Evolutionary conservation across 192 early-diverging fungal genomes (phyloP).

Genomic region (Lunasporangiospora selenospora): DNA sequence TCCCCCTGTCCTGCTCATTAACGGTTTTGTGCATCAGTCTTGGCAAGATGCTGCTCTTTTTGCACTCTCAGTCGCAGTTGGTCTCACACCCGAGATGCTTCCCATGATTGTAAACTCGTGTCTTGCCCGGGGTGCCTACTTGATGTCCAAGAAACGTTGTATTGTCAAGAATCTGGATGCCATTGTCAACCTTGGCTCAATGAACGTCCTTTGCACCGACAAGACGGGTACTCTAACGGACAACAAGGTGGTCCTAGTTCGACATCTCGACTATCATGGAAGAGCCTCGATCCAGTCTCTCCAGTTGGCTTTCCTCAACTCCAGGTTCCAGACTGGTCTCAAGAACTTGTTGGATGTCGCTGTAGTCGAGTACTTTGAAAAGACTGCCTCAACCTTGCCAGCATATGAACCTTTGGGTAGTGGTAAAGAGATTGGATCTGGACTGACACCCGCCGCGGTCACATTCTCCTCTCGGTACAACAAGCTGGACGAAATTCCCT

Average conservation of each 20-base stretch:
- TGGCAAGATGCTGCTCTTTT: slow-evolving; percentile 52
- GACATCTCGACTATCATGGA: slow-evolving; percentile 38
- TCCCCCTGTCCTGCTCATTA: slow-evolving; percentile 53
- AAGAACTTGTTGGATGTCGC: slow-evolving; percentile 57
- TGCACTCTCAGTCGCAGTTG: slow-evolving; percentile 55
- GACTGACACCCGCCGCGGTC: slow-evolving; percentile 12
- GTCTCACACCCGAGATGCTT: slow-evolving; percentile 63
- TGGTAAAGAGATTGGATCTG: slow-evolving; percentile 3
- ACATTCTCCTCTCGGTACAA: slow-evolving; percentile 15
- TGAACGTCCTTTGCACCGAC: slow-evolving; percentile 56
- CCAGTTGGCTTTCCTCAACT: slow-evolving; percentile 52
- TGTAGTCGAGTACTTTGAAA: slow-evolving; percentile 46
- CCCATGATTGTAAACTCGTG: slow-evolving; percentile 63
- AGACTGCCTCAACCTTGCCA: slow-evolving; percentile 23
- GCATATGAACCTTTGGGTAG: slow-evolving; percentile 7
- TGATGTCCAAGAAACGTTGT: slow-evolving; percentile 50
- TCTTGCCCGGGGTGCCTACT: slow-evolving; percentile 51
- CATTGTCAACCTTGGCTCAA: slow-evolving; percentile 55
- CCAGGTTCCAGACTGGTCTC: slow-evolving; percentile 55
- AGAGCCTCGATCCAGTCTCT: slow-evolving; percentile 23
- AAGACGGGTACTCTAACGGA: slow-evolving; percentile 58
- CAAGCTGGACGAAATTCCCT: slow-evolving; percentile 58
- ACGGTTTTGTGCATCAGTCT: slow-evolving; percentile 41
- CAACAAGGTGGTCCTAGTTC: slow-evolving; percentile 50
- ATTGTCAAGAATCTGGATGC: slow-evolving; percentile 58